These are phyloP conservation scores for Fusarium sororula DNA, from an alignment of 2,329 filamentous ascomycete genomes.

Conservation along the genomic window DNA sequence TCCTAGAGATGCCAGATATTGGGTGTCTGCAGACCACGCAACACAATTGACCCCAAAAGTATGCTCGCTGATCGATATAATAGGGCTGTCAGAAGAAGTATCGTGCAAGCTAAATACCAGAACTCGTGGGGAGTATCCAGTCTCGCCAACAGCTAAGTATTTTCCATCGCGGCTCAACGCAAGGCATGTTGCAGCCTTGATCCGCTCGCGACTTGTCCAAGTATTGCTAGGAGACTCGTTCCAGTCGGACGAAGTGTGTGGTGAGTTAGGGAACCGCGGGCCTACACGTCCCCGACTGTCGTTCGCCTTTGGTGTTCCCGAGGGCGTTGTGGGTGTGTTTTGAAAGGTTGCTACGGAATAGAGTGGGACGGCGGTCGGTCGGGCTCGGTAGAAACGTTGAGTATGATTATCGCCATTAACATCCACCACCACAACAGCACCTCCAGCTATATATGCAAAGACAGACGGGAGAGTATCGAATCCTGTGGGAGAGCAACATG, in stretches of 20 bases:
- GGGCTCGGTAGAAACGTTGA: constrained; percentile 91
- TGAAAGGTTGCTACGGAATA: constrained; percentile 64
- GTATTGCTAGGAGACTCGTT: constrained; percentile 76
- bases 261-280: constrained; percentile 57
- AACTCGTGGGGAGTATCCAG: constrained; percentile 90
- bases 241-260: constrained; percentile 59
- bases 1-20: constrained; percentile 87
- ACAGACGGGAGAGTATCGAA: constrained; percentile 82
- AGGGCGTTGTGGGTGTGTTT: constrained; percentile 61
- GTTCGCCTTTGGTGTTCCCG: constrained; percentile 67
- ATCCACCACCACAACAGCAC: constrained; percentile 89
- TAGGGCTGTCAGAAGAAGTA: constrained; percentile 79
- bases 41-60: constrained; percentile 88
- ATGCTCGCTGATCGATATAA: constrained; percentile 89
- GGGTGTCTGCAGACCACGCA: constrained; percentile 88
- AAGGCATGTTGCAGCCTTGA: constrained; percentile 93
- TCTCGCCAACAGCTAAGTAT: constrained; percentile 93
- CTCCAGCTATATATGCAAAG: constrained; percentile 93
- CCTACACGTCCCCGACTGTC: constrained; percentile 69
- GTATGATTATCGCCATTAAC: constrained; percentile 73
- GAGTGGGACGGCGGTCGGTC: constrained; percentile 77
- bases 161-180: constrained; percentile 87
- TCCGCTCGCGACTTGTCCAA: constrained; percentile 89
- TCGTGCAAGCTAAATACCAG: constrained; percentile 89
- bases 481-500: constrained; percentile 82